These are phyloP conservation scores for Priceomyces castillae DNA, from an alignment of 805 yeast genomes.

Conservation along the genomic window DNA sequence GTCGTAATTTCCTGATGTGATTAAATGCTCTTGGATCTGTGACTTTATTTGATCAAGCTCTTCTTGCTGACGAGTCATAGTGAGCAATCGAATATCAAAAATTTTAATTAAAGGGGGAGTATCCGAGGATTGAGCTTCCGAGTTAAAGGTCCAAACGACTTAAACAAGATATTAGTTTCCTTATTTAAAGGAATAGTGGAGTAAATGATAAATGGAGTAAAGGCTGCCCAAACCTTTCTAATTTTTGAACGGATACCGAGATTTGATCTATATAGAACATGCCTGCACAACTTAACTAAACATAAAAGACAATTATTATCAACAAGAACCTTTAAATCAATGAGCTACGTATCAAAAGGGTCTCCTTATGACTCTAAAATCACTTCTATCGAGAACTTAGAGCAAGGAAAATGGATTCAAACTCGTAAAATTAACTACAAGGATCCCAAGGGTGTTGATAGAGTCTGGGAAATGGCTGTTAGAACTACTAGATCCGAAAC, in stretches of 20 bases:
- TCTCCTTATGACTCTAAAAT: slow-evolving; percentile 38
- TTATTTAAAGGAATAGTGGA: no score
- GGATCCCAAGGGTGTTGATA: slow-evolving; percentile 64
- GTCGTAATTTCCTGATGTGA: slow-evolving; percentile 79
- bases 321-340: neutral
- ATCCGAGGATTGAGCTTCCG: no score
- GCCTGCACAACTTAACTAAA: slow-evolving; percentile 4
- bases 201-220: no score
- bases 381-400: slow-evolving; percentile 31
- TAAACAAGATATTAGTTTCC: no score
- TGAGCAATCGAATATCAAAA: neutral
- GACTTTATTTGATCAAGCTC: slow-evolving; percentile 48
- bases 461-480: slow-evolving; percentile 92
- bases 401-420: slow-evolving; percentile 45
- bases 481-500: slow-evolving; percentile 65
- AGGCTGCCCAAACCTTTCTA: no score
- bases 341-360: slow-evolving; percentile 12
- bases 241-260: neutral
- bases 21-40: slow-evolving; percentile 66
- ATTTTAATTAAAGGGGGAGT: no score
- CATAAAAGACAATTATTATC: no score
- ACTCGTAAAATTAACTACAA: slow-evolving; percentile 62
- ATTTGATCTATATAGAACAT: neutral
- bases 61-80: slow-evolving; percentile 29
- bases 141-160: no score